A percentile compares a stretch with the other conserved stretches of the same genome.
Conservation (phyloP, 2,329 filamentous ascomycete genomes). For the Sporothrix globosa region DNA sequence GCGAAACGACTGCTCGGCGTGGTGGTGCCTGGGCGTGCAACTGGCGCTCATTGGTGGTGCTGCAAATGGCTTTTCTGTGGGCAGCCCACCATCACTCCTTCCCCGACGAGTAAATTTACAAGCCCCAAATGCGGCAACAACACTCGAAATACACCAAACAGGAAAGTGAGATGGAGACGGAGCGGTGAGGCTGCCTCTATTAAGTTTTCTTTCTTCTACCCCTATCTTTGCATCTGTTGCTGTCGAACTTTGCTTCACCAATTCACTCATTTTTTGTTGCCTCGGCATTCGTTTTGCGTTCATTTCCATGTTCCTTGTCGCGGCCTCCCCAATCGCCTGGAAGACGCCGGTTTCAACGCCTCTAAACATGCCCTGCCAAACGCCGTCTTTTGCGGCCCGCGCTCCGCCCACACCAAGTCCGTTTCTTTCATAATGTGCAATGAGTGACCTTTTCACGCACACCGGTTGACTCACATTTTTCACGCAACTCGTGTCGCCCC, state of each 20-base stretch:
- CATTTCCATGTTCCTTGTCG: neutral
- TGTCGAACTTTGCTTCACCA: neutral
- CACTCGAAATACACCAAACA: conserved; percentile 21
- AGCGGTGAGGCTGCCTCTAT: conserved; percentile 27
- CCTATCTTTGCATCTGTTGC: too few relatives aligned
- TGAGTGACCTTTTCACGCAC: neutral
- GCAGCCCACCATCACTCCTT: conserved; percentile 21
- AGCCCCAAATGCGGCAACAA: conserved; percentile 5
- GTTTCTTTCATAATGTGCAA: neutral
- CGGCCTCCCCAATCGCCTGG: neutral
- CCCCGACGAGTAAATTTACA: conserved; percentile 16
- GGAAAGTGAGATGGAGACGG: conserved; percentile 22
- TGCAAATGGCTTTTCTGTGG: neutral
- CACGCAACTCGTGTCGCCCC: conserved; percentile 3
- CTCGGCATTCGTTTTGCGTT: neutral
- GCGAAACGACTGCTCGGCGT: conserved; percentile 18
- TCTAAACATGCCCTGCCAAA: conserved; percentile 14
- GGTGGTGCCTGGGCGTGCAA: conserved; percentile 20
- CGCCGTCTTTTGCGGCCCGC: conserved; percentile 21
- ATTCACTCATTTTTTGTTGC: neutral
- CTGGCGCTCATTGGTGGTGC: conserved; percentile 15
- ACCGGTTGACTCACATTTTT: conserved; percentile 20
- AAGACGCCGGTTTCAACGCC: neutral
- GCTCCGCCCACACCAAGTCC: conserved; percentile 1
- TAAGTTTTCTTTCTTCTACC: neutral